Evolutionary conservation across 192 early-diverging fungal genomes (phyloP).

Genomic region (Lobosporangium transversale): DNA sequence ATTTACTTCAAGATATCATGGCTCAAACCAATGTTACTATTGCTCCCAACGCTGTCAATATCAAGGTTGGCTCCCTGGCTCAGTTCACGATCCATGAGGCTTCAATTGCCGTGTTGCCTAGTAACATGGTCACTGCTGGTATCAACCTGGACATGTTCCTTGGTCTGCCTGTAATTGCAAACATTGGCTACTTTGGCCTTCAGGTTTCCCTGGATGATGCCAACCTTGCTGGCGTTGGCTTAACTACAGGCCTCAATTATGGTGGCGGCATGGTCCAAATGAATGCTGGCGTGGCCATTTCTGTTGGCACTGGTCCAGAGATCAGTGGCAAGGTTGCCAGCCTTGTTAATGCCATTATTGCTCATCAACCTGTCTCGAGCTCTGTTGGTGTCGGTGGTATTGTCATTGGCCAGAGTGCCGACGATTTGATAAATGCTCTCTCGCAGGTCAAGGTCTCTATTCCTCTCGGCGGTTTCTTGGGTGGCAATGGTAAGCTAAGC

Average conservation of each 20-base stretch:
- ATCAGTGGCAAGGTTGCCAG: constrained; percentile 42
- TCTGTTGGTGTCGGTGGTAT: constrained; percentile 33
- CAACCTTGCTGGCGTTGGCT: constrained; percentile 34
- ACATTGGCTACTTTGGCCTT: constrained; percentile 50
- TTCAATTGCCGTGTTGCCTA: constrained; percentile 37
- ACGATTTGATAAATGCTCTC: constrained; percentile 37
- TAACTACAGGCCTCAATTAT: constrained; percentile 39
- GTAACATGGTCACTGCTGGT: constrained; percentile 35
- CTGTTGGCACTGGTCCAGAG: constrained; percentile 29
- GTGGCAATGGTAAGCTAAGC: constrained; percentile 25
- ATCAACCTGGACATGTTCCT: constrained; percentile 49
- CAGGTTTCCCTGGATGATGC: constrained; percentile 33
- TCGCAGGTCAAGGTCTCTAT: constrained; percentile 32
- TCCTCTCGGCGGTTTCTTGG: constrained; percentile 29
- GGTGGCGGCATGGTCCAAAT: constrained; percentile 35
- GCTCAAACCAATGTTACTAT: constrained; percentile 31
- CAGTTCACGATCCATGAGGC: constrained; percentile 44
- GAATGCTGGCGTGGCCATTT: constrained; percentile 29
- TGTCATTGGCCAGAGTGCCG: constrained; percentile 30
- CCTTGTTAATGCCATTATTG: constrained; percentile 42
- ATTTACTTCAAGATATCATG: constrained; percentile 12
- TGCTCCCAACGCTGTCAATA: constrained; percentile 15
- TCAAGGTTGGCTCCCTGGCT: constrained; percentile 40
- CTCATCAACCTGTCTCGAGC: constrained; percentile 38
- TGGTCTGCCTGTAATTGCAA: constrained; percentile 41